A percentile compares a stretch with the other conserved stretches of the same genome.
Conservation (phyloP, 2,329 filamentous ascomycete species). For the Microsporum audouinii region DNA sequence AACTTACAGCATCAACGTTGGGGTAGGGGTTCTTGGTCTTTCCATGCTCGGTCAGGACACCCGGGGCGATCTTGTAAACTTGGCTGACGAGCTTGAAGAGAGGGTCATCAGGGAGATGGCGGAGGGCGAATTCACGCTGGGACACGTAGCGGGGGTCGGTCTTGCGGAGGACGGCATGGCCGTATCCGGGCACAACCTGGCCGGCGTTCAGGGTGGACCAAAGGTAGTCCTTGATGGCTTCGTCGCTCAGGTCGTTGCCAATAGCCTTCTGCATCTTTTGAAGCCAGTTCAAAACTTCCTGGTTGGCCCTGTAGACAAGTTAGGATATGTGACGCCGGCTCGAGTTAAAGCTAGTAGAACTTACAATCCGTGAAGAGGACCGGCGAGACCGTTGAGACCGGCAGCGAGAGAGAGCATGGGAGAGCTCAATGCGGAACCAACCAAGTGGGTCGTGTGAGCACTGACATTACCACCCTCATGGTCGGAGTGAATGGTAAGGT, state of each 20-base stretch:
- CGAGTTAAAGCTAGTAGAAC: constrained; percentile 12
- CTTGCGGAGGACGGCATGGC: constrained; percentile 98
- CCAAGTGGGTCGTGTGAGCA: constrained; percentile 96
- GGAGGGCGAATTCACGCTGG: constrained; percentile 90
- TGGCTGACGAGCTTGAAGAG: constrained; percentile 99
- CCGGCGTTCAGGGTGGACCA: constrained; percentile 94
- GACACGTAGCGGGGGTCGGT: constrained; percentile 98
- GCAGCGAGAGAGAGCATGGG: constrained; percentile 93
- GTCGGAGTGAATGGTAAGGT: constrained; percentile 99
- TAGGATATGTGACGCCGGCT: background rate
- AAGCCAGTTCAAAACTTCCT: constrained; percentile 99
- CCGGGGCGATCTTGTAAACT: constrained; percentile 99
- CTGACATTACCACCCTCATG: constrained; percentile 99
- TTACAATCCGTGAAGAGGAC: constrained; percentile 86
- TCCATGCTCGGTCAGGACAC: constrained; percentile 96
- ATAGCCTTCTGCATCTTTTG: constrained; percentile 95
- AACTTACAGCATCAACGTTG: constrained; percentile 69
- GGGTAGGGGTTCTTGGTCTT: constrained; percentile 93
- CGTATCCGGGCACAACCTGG: constrained; percentile 95
- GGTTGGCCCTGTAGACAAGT: constrained; percentile 55
- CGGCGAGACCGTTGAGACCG: constrained; percentile 94
- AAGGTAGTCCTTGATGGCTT: constrained; percentile 96
- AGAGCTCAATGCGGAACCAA: constrained; percentile 91
- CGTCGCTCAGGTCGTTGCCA: constrained; percentile 89
- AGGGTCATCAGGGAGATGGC: constrained; percentile 89